Percentiles rank a stretch among this genome's conserved stretches.
These are phyloP conservation scores for Schizosaccharomyces osmophilus DNA, from an alignment of 805 yeast genomes.

Conservation along the genomic window DNA sequence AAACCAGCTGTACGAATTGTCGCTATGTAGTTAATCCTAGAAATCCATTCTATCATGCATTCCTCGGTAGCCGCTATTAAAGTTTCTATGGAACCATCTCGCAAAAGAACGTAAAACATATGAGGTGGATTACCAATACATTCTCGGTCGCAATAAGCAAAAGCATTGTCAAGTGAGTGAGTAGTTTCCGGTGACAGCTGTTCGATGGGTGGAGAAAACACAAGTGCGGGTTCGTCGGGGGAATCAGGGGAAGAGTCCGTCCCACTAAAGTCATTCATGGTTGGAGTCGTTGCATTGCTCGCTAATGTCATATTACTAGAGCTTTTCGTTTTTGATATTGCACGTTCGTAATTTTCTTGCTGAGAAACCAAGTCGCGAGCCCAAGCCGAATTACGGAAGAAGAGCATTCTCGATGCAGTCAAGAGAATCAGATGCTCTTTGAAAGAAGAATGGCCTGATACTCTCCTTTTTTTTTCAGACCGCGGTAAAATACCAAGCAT, in stretches of 20 bases:
- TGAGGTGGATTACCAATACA: conserved; percentile 8
- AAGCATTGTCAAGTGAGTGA: conserved; percentile 18
- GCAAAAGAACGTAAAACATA: conserved; percentile 12
- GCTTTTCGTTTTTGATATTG: not conserved
- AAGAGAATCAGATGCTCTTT: conserved; percentile 20
- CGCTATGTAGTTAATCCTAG: conserved; percentile 27
- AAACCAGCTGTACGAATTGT: conserved; percentile 20
- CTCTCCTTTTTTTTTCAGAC: conserved; percentile 14
- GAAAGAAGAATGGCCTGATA: conserved; percentile 13
- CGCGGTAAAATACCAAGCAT: conserved; percentile 17
- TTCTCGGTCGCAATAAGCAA: conserved; percentile 15
- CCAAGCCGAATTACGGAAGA: conserved; percentile 19
- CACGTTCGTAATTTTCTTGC: conserved; percentile 3
- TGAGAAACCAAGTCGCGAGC: conserved; percentile 11
- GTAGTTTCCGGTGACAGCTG: conserved; percentile 17
- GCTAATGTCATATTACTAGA: not conserved
- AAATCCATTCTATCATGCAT: conserved; percentile 35
- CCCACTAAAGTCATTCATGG: not conserved
- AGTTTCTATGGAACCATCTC: conserved; percentile 15
- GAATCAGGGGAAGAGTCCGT: not conserved
- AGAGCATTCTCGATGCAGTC: conserved; percentile 18
- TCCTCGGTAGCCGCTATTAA: conserved; percentile 19
- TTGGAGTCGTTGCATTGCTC: not conserved
- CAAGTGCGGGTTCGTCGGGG: not conserved
- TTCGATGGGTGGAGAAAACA: conserved; percentile 15